Base-by-base conservation (phyloP, 2,329 filamentous ascomycete species). In the Dactylonectria macrodidyma region DNA sequence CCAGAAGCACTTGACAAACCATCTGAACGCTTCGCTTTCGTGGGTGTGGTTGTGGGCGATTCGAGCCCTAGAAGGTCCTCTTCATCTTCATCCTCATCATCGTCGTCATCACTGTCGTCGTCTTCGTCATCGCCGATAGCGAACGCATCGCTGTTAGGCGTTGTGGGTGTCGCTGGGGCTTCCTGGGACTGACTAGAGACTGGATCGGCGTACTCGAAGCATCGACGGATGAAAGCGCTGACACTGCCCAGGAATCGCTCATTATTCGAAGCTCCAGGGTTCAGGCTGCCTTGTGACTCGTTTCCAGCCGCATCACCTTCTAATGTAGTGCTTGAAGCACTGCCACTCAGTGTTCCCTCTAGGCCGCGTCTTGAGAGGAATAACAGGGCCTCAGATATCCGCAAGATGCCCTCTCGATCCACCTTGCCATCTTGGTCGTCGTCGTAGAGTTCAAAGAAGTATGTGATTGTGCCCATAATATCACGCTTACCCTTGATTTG, bases 371-470 rank as follows among this genome's bases (percentile, higher is more conserved):
- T 89, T 0, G 95, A 98, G 19, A 99, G 87, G 81, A 99, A 99
- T 2, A 99, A 84, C 36, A 99, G 84, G 0, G 95, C 94, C 81
- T 99, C 96, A 0, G 95, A 98, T 78, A 99, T 98, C 52, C 95
- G 88, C 51, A 99, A 81, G 65, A 99, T 99, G 6, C 96, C 96
- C 81, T 99, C 96, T 11, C 96, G 90, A 77, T 98, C 96, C 5
- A 99, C 95, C 74, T 90, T 94, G 30, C 96, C 96, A 78, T 97
- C 95, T 1, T 91, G 89, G 75, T 95, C 92, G 72, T 99, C 95
- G 78, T 99, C 96, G 79, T 98, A 98, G 0, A 99, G 89, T 76
- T 98, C 94, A 75, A 99, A 99, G 81, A 99, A 98, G 82, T 98
- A 98, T 67, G 91, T 96, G 77, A 99, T 98, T 66, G 93, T 96